Base-by-base conservation (phyloP, 1,139 yeast species). In the Sugiyamaella neomexicana region DNA sequence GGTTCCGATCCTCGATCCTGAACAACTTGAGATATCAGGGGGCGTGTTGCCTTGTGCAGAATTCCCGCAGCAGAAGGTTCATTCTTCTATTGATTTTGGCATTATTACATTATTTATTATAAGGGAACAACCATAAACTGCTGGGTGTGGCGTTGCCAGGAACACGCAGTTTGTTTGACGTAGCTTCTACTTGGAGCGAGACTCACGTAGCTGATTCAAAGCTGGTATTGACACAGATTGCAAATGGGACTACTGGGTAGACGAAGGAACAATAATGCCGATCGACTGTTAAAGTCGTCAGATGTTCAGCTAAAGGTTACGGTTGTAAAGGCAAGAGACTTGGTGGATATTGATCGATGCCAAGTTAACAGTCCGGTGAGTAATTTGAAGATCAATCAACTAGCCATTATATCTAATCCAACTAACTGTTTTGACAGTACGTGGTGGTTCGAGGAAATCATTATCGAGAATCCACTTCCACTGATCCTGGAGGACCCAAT, bases 401-500 rank as follows among this genome's bases (percentile, higher is more conserved):
- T 36, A 29, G 27, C 15, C 20, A 15, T 2, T 46, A 17, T 16
- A 10, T 16, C 10, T 7, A 5, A 23, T n/a, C 27, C n/a, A 45
- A 36, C 40, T 13, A n/a, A 43, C 42, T 16, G n/a, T 13, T 27
- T 15, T 13, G 29, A 15, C 17, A 50, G 65, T 68, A 64, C 46
- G 68, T 62, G 9, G 68, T 63, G 5, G 54, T 68, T 3, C 51
- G 65, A 12, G 63, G 67, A 9, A 65, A 66, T 50, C 68, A 65
- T 40, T 66, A 59, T 50, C 60, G 68, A 41, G 64, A 59, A 48
- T 63, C 72, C n/a, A 73, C 76, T 0, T 66, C 63, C 40, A 68
- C 72, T 23, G 62, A 63, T n/a, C 64, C 66, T 38, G 59, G 64
- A 9, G 65, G 70, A 0, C 62, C 66, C n/a, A 61, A 66, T 45